Base-by-base conservation (phyloP, 192 early-diverging fungal species). In the Chytriomyces hyalinus region DNA sequence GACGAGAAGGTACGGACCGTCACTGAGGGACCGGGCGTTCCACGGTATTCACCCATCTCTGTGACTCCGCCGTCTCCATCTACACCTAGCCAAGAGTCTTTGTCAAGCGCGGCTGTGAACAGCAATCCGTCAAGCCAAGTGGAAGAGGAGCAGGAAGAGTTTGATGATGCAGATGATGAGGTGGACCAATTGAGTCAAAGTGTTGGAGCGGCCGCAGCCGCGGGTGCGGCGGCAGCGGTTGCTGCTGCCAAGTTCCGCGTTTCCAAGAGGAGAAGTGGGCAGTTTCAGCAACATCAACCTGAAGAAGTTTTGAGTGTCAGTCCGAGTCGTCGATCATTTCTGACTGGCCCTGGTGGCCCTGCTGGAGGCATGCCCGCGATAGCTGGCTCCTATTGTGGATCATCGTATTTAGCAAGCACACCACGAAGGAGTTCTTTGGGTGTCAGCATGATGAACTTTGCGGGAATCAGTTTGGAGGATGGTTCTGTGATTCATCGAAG, bases 1-100 rank as follows among this genome's bases (percentile, higher is more conserved):
- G 90, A 89, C 51, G 93, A 95, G 68, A 87, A 88, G 51, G 72
- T 91, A 11, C 76, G 83, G 6, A 86, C 88, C 2, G 88, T 92
- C 8, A 81, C 81, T 48, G 92, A 92, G 67, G 91, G 87, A 6
- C 92, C 92, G 0, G 73, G 86, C 0, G 72, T 82, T 48, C 84
- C 88, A 22, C 83, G 79, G 22, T 91, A 86, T 67, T 77, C 79
- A 2, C 59, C 49, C 11, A 36, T 77, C 15, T 49, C 71, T 10
- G 45, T n/a, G 51, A 46, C 57, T 20, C 11, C 71, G 2, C 10
- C 71, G 36, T 36, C 36, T 36, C 36, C 36, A 36, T 36, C 36
- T 36, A 36, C 36, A 36, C 36, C 36, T 0, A 36, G 36, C 36
- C 36, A 36, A 36, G 36, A 36, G 36, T 36, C 36, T 36, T 36